Evolutionary conservation across 139 green algal genomes (phyloP), one percentile per base, ranked within the genome.

Genomic region (Chloropicon primus): DNA sequence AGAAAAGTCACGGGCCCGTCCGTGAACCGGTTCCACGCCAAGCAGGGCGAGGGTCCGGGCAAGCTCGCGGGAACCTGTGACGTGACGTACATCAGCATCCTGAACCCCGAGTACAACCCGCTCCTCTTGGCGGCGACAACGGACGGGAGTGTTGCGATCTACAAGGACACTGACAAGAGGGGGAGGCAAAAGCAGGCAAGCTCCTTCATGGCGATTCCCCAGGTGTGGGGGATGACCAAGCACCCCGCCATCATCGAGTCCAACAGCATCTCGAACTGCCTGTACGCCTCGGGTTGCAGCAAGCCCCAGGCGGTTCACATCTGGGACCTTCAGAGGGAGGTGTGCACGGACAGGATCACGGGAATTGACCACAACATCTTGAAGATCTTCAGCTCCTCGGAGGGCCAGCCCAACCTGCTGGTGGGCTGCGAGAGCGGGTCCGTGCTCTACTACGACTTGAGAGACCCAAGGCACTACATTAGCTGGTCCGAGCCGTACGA

Each of bases 241-340:
- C 17, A 62, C 17, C 76, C 53, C 0, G 78, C 78, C 0, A 77
- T 81, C 21, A 86, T 78, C 75, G 79, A 81, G 28, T 86, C 76
- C 77, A 75, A 71, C 54, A 77, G 76, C 2, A 26, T 23, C 24
- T 71, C 28, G 24, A 77, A 74, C 1, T 76, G 24, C 22, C 84
- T 88, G 27, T 82, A 81, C 54, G 79, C 84, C 0, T 80, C 82
- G 23, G 86, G 86, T 22, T 82, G 86, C 24, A 54, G 54, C 25
- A 29, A 29, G 1, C 73, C 80, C 21, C 41, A 41, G 25, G 72
- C 62, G 2, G 72, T 88, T 0, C 75, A 88, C 73, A 53, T 82
- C 24, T 92, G 88, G 88, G 82, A 89, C 78, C 76, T 92, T 25
- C 76, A 80, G 24, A 76, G 82, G 21, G 88, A 92, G 82, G 27